phyloP scores from a whole-genome alignment of 225 moss, liverwort and hornwort species.

The Marchantia paleacea region DNA sequence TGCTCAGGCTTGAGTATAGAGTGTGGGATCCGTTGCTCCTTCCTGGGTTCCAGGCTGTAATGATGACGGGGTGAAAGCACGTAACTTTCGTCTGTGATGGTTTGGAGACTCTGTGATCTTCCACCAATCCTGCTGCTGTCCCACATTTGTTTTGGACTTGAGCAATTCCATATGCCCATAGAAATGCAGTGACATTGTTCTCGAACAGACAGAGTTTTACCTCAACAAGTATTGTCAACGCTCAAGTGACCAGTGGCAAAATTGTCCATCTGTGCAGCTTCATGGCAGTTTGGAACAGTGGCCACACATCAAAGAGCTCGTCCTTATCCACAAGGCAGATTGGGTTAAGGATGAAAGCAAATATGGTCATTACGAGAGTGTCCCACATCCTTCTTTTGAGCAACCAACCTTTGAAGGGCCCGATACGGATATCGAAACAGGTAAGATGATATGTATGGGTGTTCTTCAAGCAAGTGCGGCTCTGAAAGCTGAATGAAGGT shows the following conservation, averaged over 20 bases:
- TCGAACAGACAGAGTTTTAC: no score
- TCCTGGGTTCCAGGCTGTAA: neutral
- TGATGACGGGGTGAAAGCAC: neutral
- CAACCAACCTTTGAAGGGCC: constrained; percentile 93
- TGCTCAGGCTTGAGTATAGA: neutral
- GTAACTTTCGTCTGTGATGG: neutral
- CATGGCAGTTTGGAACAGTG: constrained; percentile 78
- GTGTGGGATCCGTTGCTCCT: neutral
- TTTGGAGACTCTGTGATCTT: neutral
- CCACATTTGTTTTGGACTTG: neutral
- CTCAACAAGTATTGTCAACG: neutral
- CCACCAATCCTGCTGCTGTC: neutral
- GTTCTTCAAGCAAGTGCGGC: neutral
- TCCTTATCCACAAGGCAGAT: constrained; percentile 74
- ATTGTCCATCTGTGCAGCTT: constrained; percentile 44
- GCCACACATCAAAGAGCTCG: constrained; percentile 96
- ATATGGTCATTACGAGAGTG: constrained; percentile 82
- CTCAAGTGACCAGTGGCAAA: neutral
- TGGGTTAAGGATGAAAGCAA: constrained; percentile 94
- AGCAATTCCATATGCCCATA: neutral
- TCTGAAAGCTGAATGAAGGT: neutral
- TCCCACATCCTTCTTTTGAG: constrained; percentile 62
- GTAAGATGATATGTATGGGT: constrained; percentile 23
- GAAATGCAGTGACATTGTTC: no score
- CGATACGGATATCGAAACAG: constrained; percentile 92